These are phyloP conservation scores for Alternaria solani DNA, from an alignment of 2,329 filamentous ascomycete genomes.

Conservation along the genomic window DNA sequence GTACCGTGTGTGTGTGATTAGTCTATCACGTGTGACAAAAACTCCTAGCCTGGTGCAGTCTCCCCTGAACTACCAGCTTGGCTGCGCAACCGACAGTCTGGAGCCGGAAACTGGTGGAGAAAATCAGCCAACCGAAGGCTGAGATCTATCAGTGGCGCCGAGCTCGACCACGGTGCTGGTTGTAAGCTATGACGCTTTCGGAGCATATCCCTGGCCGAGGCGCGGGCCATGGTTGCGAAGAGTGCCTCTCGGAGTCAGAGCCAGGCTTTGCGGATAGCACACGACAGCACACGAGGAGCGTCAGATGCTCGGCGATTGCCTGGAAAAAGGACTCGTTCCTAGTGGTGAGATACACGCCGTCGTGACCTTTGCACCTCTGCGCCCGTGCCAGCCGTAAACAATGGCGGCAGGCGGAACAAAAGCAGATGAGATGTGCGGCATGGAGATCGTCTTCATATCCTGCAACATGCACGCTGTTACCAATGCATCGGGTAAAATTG, in stretches of 20 bases:
- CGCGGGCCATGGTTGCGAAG: neutral
- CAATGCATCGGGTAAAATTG: conserved; percentile 3
- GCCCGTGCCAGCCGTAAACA: neutral
- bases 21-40: conserved; percentile 29
- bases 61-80: conserved; percentile 19
- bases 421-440: neutral
- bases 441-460: conserved; percentile 7
- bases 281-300: neutral
- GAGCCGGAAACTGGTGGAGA: conserved; percentile 38
- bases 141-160: conserved; percentile 34
- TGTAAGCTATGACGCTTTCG: conserved; percentile 35
- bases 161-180: conserved; percentile 39
- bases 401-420: neutral
- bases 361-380: neutral
- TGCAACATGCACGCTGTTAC: conserved; percentile 5
- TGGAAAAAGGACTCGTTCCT: neutral
- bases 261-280: neutral
- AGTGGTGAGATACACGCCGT: neutral
- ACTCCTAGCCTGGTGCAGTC: conserved; percentile 10
- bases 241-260: conserved; percentile 3
- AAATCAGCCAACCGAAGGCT: conserved; percentile 38
- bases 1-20: conserved; percentile 21
- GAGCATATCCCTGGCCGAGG: conserved; percentile 20
- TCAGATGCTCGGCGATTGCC: neutral
- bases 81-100: conserved; percentile 40